A percentile compares a stretch with the other conserved stretches of the same genome.
These are phyloP conservation scores for Alternaria sp. DNA, from an alignment of 2,329 filamentous ascomycete species.

Conservation along the genomic window DNA sequence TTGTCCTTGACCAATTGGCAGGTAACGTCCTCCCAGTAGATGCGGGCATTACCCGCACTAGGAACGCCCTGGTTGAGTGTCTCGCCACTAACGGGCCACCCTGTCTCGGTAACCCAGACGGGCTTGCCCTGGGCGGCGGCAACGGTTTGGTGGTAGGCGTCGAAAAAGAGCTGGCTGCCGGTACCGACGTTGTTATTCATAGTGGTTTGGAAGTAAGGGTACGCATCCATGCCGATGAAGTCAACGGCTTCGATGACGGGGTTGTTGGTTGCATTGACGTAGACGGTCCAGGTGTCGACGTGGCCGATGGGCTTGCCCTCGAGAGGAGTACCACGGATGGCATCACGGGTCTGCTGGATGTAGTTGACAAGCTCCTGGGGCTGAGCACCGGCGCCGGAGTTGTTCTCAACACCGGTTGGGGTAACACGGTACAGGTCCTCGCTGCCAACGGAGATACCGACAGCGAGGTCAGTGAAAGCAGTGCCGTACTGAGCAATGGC, in stretches of 20 bases:
- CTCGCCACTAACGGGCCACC: conserved; percentile 79
- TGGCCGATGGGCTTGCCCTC: conserved; percentile 73
- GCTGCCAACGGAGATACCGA: conserved; percentile 83
- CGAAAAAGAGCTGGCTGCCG: conserved; percentile 72
- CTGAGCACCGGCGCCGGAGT: conserved; percentile 68
- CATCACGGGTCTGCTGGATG: conserved; percentile 71
- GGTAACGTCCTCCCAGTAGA: conserved; percentile 81
- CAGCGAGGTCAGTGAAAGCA: conserved; percentile 71
- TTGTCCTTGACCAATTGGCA: conserved; percentile 70
- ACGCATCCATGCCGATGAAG: conserved; percentile 85
- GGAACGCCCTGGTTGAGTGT: conserved; percentile 68
- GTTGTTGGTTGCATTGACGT: conserved; percentile 74
- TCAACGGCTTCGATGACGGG: conserved; percentile 74
- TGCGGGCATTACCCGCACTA: conserved; percentile 72
- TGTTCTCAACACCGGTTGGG: conserved; percentile 70
- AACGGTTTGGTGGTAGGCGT: conserved; percentile 68
- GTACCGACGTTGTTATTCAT: conserved; percentile 64
- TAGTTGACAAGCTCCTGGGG: conserved; percentile 72
- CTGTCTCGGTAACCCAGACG: conserved; percentile 89
- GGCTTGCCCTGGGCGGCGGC: conserved; percentile 70
- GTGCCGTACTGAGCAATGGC: conserved; percentile 75
- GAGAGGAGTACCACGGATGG: conserved; percentile 69
- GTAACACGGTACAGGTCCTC: conserved; percentile 75
- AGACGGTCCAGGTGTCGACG: conserved; percentile 84
- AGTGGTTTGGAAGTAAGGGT: conserved; percentile 81